Evolutionary conservation across 192 early-diverging fungal genomes (phyloP).

Genomic region (Gigaspora rosea): DNA sequence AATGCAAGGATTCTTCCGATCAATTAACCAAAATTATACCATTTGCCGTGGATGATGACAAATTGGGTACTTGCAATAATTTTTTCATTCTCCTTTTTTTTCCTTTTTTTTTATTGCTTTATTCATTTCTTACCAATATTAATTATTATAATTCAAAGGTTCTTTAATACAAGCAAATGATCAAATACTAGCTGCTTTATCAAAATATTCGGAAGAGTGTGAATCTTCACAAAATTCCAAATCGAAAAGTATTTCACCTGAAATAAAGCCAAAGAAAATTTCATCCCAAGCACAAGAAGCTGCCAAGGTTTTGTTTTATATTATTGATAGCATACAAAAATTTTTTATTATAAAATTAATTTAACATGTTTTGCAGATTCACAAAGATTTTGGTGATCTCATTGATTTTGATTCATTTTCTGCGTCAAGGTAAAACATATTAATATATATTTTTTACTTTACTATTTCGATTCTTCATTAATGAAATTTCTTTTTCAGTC

Average conservation of each 20-base stretch:
- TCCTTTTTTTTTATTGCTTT: background rate
- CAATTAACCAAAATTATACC: slow-evolving; percentile 21
- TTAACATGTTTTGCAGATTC: background rate
- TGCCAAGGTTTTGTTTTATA: background rate
- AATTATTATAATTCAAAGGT: background rate
- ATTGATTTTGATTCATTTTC: slow-evolving; percentile 29
- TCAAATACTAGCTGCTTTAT: slow-evolving; percentile 12
- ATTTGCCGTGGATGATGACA: background rate
- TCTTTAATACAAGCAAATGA: slow-evolving; percentile 21
- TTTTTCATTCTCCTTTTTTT: background rate
- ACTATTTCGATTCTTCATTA: too few species aligned
- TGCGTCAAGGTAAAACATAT: background rate
- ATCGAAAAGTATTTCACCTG: background rate
- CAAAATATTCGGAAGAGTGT: slow-evolving; percentile 8
- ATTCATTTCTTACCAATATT: background rate
- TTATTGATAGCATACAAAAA: background rate
- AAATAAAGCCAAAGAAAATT: background rate
- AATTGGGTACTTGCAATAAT: slow-evolving; percentile 6
- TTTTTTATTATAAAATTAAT: background rate
- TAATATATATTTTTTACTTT: too few species aligned
- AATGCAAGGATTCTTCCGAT: slow-evolving; percentile 8
- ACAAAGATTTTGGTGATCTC: slow-evolving; percentile 5
- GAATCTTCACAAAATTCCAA: background rate
- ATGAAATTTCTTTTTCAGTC: too few species aligned
- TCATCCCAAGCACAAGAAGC: background rate